phyloP scores from a whole-genome alignment of 2,329 filamentous ascomycete species.

The Pseudonectria buxi region DNA sequence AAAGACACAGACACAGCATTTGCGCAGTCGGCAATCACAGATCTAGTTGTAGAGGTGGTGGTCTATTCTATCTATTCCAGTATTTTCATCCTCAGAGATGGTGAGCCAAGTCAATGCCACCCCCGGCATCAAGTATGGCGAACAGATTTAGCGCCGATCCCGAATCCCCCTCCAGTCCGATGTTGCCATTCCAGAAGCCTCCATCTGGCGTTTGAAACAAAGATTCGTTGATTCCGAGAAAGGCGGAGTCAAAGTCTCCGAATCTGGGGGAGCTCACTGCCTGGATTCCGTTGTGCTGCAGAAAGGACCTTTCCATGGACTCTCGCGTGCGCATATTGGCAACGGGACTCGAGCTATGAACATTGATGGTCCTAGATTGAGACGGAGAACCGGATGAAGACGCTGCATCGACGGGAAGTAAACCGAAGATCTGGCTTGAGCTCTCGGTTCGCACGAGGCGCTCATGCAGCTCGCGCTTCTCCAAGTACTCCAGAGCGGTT shows the following conservation, averaged over 20 bases:
- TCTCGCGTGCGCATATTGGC: slow-evolving; percentile 11
- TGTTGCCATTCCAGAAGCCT: slow-evolving; percentile 30
- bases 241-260: slow-evolving; percentile 31
- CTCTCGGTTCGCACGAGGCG: slow-evolving; percentile 41
- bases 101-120: slow-evolving; percentile 45
- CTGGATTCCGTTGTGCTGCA: slow-evolving; percentile 22
- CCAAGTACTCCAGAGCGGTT: slow-evolving; percentile 40
- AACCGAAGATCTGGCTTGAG: slow-evolving; percentile 45
- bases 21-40: too few species aligned
- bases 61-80: too few species aligned
- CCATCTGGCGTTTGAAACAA: slow-evolving; percentile 36
- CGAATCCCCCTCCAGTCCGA: slow-evolving; percentile 35
- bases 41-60: too few species aligned
- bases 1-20: too few species aligned
- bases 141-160: slow-evolving; percentile 44
- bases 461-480: slow-evolving; percentile 41
- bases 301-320: slow-evolving; percentile 20
- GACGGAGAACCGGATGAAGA: slow-evolving; percentile 6
- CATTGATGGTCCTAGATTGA: slow-evolving; percentile 6
- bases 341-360: slow-evolving; percentile 11
- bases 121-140: slow-evolving; percentile 43
- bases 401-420: slow-evolving; percentile 30
- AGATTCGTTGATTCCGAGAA: slow-evolving; percentile 31
- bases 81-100: slow-evolving; percentile 20
- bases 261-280: slow-evolving; percentile 25